Evolutionary conservation across 305 asterid species (phyloP), one percentile per base, ranked within the genome.

Genomic region (Stenogyne calaminthoides): DNA sequence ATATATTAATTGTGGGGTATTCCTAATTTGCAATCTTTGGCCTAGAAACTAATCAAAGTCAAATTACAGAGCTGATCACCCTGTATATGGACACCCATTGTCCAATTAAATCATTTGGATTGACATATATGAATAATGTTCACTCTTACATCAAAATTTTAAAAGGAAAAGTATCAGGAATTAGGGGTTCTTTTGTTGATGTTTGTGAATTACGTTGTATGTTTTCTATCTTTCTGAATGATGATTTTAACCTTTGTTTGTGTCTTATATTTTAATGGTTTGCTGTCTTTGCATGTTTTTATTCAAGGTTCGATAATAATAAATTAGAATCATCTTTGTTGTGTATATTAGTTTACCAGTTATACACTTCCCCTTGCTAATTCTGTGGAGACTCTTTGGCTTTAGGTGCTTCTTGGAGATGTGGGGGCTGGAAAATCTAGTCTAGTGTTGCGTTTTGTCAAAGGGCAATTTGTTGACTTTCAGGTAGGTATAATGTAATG

Each of bases 401-500:
- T 22, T 16, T 68, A 90, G 95, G 96, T 90, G 80, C 92, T 90
- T 65, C 96, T 90, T 65, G 96, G 96, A 72, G 96, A 90, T 78
- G 96, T 90, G 70, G 95, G 95, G 80, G 88, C 95, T 72, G 96
- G 96, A 72, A 90, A 90, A 65, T 90, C 95, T 71, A 90, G 96
- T 81, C 71, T 90, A 59, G 96, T 90, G 16, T 66, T 90, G 77
- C 95, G 96, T 22, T 90, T 90, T 68, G 96, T 90, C 62, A 90
- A 88, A 77, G 96, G 96, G 32, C 96, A 90, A 69, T 90, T 87
- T 74, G 79, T 90, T 70, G 96, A 90, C 78, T 90, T 90, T 81
- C 96, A 90, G 95, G 96, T 90, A 68, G 72, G 83, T 80, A 16
- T 10, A 36, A 18, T 67, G 36, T 39, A 42, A 71, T 15, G 3